Base-by-base conservation (phyloP, 257 asterid species). In the Misopates orontium region DNA sequence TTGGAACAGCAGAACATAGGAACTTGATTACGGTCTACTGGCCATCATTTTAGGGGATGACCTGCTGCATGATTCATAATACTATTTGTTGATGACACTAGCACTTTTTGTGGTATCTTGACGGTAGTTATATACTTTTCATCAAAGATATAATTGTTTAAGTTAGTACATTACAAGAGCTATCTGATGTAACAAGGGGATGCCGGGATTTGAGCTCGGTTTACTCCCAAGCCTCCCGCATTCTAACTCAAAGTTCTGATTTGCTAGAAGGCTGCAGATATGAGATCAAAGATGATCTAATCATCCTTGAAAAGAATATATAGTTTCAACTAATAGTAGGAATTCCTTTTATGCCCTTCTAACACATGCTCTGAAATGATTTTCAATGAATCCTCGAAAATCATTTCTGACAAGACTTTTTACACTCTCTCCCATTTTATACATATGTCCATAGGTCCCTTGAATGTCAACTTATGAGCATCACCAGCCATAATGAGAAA, bases 391-490 rank as follows among this genome's bases (percentile, higher is more conserved):
- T 49, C 41, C 28, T 50, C 18, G 7, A 28, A 28, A 36, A 36
- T 36, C 10, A 3, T 36, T 5, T 36, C 42, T 36, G 11, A 36
- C 10, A 1, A n/a, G 51, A 13, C 48, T 23, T 22, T 25, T 54
- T 49, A 71, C 36, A 53, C 54, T 54, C 28, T 12, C 49, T 4
- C 36, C 39, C 57, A 59, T 47, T 54, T 39, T 12, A 68, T 36
- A 49, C 31, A 69, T 25, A 24, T 70, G 56, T 54, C 66, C n/a
- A n/a, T 19, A 39, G 39, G 31, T 59, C 17, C 66, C 52, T 21
- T 28, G 6, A 2, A 76, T 40, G 54, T 56, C 51, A 62, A 44
- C 45, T 73, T 45, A 39, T 23, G 28, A 56, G 67, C 62, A 53
- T 36, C 66, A 56, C 25, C 17, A 62, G 45, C 60, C 40, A 64